Evolutionary conservation across 1,284 basidiomycete species (phyloP), one percentile per base, ranked within the genome.

Genomic region (Marasmius fiardii): DNA sequence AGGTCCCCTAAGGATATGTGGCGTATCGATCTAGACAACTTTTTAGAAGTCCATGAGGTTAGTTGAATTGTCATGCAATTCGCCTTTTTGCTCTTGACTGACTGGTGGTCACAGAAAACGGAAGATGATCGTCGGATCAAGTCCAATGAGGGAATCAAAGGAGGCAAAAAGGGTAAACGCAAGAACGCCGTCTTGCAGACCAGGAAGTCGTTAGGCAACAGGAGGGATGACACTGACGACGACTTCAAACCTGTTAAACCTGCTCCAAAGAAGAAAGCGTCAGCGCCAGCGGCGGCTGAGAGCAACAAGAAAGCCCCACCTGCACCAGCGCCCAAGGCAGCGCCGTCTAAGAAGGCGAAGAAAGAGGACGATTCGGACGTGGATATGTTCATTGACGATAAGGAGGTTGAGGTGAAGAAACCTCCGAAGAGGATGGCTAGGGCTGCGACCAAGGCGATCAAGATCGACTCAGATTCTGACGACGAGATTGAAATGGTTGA

Each of bases 11-110:
- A 86, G 61, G 84, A 92, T 63, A 78, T 99, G 60, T 99, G 97
- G 97, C 91, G 92, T 65, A 78, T 80, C 12, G 97, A 99, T 66
- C 78, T 99, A 23, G 90, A 95, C 65, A 73, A 71, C 26, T 97
- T 99, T 79, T 69, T 94, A 41, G 79, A 74, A 41, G 86, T 90
- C 65, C 98, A 94, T 93, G 82, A 92, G 71, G 93, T 90, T 59
- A 61, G 87, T 31, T 31, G 28, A 31, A 4, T 31, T 4, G 10
- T 10, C 10, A 31, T 10, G 10, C 74, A 14, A 39, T 44, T 16
- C 23, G n/a, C 14, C 41, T 49, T 48, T 24, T 52, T 53, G 31
- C 31, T 16, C 24, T 34, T 10, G 12, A 43, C 3, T 48, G 24
- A 28, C 8, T 33, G 51, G n/a, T 54, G 39, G 52, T 58, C 66